Percentiles rank a stretch among this genome's conserved stretches.
Conservation (phyloP, 2,329 filamentous ascomycete species). For the Thielaviopsis cerberus region DNA sequence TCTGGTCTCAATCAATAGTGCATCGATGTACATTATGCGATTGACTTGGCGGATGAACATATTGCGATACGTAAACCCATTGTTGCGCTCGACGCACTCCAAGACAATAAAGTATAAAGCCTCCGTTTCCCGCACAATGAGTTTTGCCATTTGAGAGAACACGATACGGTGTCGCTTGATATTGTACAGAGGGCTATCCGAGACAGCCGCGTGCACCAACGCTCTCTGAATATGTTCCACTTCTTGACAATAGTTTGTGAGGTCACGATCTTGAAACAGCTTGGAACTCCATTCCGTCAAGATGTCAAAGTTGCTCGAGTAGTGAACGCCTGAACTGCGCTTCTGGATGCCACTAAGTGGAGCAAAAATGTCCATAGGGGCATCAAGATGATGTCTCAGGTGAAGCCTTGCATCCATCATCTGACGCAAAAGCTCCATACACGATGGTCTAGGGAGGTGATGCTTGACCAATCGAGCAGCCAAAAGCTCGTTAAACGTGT, state of each 20-base stretch:
- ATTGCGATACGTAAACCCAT: neutral
- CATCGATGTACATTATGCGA: constrained; percentile 8
- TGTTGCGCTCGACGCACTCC: constrained; percentile 5
- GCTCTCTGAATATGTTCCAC: neutral
- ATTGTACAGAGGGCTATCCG: neutral
- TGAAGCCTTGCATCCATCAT: neutral
- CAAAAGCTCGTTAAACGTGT: neutral
- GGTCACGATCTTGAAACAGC: neutral
- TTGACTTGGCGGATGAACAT: constrained; percentile 4
- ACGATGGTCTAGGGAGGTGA: constrained; percentile 3
- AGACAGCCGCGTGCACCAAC: neutral
- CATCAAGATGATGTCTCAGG: neutral
- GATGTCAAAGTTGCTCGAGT: constrained; percentile 1
- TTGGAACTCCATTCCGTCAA: neutral
- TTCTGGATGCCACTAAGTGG: neutral
- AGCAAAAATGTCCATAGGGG: neutral
- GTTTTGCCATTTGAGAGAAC: constrained; percentile 1
- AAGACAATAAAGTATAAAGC: neutral
- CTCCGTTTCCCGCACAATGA: constrained; percentile 1
- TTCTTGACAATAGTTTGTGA: neutral
- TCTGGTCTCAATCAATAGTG: neutral
- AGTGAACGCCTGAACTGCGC: neutral
- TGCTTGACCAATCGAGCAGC: neutral
- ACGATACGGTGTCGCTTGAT: constrained; percentile 3
- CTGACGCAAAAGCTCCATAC: constrained; percentile 7